A percentile compares a stretch with the other conserved stretches of the same genome.
phyloP scores from a whole-genome alignment of 768 basidiomycete genomes.

The Lanmaoa pseudosensibilis region DNA sequence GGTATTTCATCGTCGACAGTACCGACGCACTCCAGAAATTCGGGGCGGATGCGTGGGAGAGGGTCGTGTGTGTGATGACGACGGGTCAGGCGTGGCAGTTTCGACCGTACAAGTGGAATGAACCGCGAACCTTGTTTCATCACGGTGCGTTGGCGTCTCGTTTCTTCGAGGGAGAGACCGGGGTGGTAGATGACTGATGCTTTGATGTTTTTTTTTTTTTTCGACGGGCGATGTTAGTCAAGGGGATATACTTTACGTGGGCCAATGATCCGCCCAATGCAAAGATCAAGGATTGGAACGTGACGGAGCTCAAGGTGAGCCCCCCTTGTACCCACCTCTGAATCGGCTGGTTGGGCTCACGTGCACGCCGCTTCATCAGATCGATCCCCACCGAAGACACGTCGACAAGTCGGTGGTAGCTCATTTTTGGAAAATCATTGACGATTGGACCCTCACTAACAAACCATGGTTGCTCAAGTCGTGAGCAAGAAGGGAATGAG shows the following conservation, averaged over 20 bases:
- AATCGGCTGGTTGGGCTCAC: too few relatives aligned
- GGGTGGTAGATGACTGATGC: neutral
- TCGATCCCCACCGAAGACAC: constrained; percentile 87
- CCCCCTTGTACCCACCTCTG: too few relatives aligned
- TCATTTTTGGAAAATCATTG: constrained; percentile 92
- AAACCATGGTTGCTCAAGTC: constrained; percentile 72
- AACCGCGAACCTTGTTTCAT: constrained; percentile 89
- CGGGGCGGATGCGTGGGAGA: constrained; percentile 91
- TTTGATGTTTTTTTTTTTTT: neutral
- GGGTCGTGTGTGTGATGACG: constrained; percentile 97
- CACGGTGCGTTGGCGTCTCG: constrained; percentile 56
- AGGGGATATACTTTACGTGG: constrained; percentile 95
- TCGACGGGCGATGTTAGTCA: constrained; percentile 57
- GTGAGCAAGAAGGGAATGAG: too few relatives aligned
- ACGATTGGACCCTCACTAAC: constrained; percentile 78
- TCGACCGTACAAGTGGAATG: constrained; percentile 93
- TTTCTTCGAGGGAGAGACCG: neutral
- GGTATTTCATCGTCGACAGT: constrained; percentile 89
- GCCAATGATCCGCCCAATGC: constrained; percentile 86
- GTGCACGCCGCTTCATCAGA: constrained; percentile 47
- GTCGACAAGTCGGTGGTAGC: constrained; percentile 94
- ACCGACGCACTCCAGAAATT: constrained; percentile 93
- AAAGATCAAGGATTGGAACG: constrained; percentile 96
- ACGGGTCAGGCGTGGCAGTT: constrained; percentile 99
- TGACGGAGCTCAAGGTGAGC: constrained; percentile 84